Evolutionary conservation across 202 grass and related monocot genomes (phyloP).

Genomic region (Zizania palustris): DNA sequence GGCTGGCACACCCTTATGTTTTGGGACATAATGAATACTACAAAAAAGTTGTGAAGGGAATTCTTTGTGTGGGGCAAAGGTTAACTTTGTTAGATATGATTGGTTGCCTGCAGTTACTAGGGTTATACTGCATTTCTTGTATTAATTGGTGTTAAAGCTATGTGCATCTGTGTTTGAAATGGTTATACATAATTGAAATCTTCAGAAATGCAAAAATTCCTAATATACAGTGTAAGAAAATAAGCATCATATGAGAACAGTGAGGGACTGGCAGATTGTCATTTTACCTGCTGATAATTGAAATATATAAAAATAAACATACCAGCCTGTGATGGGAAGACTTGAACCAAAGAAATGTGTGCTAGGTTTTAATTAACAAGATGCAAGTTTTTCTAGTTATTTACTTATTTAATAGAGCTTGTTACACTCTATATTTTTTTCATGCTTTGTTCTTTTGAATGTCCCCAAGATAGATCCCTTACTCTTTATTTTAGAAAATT

Average conservation of each 20-base stretch:
- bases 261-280: background rate
- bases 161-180: slow-evolving; percentile 1
- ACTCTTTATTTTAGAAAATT: background rate
- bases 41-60: background rate
- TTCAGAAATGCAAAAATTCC: background rate
- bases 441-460: background rate
- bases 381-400: background rate
- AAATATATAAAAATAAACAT: too few species aligned
- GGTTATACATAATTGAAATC: background rate
- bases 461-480: background rate
- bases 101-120: background rate
- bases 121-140: background rate
- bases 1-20: background rate
- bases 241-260: background rate
- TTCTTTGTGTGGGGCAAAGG: background rate
- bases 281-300: background rate
- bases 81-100: background rate
- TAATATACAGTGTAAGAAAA: background rate
- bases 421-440: background rate
- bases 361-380: background rate
- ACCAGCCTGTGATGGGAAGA: background rate
- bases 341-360: background rate
- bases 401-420: background rate
- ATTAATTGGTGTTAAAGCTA: background rate
- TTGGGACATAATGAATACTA: background rate